A percentile compares a stretch with the other conserved stretches of the same genome.
Evolutionary conservation across 371 early-diverging fungal species (phyloP).

Genomic region (Nosema muscidifuracis): DNA sequence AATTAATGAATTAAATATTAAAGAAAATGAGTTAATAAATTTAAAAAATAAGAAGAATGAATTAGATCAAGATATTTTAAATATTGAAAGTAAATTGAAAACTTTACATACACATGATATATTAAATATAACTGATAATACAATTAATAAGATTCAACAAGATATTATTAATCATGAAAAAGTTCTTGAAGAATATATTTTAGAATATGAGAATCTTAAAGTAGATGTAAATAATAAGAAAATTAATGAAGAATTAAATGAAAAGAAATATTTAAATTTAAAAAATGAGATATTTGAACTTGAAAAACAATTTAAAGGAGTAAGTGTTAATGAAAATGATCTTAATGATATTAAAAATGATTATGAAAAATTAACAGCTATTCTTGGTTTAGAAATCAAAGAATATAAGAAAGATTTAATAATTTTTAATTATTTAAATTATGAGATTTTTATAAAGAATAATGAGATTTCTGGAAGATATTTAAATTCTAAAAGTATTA

Average conservation of each 20-base stretch:
- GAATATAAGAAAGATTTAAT: not conserved
- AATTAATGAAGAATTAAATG: not conserved
- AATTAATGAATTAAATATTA: conserved; percentile 1
- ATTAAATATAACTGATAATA: not conserved
- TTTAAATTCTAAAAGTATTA: not conserved
- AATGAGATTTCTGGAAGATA: not conserved
- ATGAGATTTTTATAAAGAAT: not conserved
- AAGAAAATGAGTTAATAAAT: not conserved
- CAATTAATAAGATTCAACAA: not conserved
- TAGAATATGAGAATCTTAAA: not conserved
- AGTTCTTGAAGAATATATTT: not conserved
- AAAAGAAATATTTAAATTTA: not conserved
- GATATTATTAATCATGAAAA: not conserved
- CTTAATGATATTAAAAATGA: not conserved
- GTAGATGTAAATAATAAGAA: not conserved
- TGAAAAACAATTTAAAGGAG: not conserved
- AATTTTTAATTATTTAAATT: not conserved
- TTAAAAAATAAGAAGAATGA: not conserved
- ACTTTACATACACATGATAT: not conserved
- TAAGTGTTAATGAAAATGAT: not conserved
- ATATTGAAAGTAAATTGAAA: not conserved
- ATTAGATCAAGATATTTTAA: not conserved
- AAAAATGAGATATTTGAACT: not conserved
- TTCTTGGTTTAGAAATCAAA: not conserved
- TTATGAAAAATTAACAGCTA: not conserved